Conservation (phyloP, 2,329 filamentous ascomycete genomes). For the Phoma sp. region DNA sequence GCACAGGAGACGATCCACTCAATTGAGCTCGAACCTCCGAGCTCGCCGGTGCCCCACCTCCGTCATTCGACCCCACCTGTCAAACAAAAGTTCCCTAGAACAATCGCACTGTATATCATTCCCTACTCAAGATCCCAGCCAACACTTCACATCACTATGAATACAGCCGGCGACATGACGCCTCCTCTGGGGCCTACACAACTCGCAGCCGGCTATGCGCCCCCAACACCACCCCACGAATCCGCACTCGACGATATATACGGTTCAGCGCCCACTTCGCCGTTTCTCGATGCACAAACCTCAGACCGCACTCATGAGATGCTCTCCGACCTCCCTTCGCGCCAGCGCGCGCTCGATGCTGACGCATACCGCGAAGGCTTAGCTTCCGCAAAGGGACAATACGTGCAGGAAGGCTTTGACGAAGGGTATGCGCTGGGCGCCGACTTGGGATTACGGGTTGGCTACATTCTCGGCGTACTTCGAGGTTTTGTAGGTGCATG, state of each 20-base stretch:
- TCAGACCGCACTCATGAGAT: conserved; percentile 49
- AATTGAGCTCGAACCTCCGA: conserved; percentile 28
- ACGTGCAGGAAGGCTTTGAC: conserved; percentile 89
- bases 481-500: conserved; percentile 71
- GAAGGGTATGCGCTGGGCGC: conserved; percentile 88
- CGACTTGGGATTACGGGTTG: conserved; percentile 75
- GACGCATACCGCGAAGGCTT: conserved; percentile 92
- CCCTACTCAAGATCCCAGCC: no score
- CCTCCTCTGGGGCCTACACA: conserved; percentile 36
- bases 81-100: no score
- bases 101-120: no score
- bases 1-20: conserved; percentile 1
- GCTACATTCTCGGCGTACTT: conserved; percentile 77
- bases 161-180: conserved; percentile 30
- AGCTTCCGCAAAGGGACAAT: conserved; percentile 73
- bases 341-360: conserved; percentile 79
- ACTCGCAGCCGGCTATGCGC: conserved; percentile 39
- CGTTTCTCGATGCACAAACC: conserved; percentile 26
- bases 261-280: conserved; percentile 53
- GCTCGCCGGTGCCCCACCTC: conserved; percentile 24
- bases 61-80: conserved; percentile 17
- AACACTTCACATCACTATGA: no score
- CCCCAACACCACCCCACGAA: conserved; percentile 44
- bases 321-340: conserved; percentile 74
- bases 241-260: conserved; percentile 56